Conservation (phyloP, 495 filamentous ascomycete species). For the Beverwykella pulmonaria region DNA sequence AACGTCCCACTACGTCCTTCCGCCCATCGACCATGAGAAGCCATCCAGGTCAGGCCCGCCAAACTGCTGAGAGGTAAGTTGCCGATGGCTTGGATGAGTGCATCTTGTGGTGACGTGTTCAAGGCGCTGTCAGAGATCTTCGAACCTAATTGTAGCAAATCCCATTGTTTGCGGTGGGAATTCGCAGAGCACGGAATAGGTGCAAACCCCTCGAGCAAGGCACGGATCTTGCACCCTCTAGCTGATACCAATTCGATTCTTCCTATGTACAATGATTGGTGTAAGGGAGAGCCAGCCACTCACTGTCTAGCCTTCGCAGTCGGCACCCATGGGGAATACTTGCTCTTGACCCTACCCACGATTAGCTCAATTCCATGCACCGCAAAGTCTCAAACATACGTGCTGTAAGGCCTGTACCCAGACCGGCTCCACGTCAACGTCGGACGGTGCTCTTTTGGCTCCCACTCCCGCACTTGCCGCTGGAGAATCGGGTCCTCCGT, state of each 20-base stretch:
- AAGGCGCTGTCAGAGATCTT: neutral
- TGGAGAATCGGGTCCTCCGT: slow-evolving; percentile 71
- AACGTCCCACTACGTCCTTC: too few species aligned
- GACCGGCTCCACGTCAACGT: slow-evolving; percentile 73
- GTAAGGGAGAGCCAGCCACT: neutral
- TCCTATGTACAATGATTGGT: slow-evolving; percentile 24
- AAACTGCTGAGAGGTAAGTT: neutral
- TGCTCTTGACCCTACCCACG: slow-evolving; percentile 43
- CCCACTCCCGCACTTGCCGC: slow-evolving; percentile 70
- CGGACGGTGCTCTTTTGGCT: slow-evolving; percentile 69
- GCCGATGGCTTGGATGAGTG: neutral
- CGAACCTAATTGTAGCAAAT: neutral
- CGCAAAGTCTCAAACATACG: slow-evolving; percentile 60
- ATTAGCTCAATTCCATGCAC: slow-evolving; percentile 12
- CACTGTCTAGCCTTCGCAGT: slow-evolving; percentile 41
- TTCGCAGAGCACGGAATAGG: neutral
- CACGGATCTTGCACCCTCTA: neutral
- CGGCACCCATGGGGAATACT: slow-evolving; percentile 47
- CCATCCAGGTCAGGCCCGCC: neutral
- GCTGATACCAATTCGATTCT: neutral
- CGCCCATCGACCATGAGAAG: neutral
- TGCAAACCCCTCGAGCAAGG: neutral
- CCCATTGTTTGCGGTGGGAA: neutral
- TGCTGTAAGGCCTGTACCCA: slow-evolving; percentile 91
- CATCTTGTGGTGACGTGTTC: too few species aligned